A percentile compares a stretch with the other conserved stretches of the same genome.
Conservation (phyloP, 2,329 filamentous ascomycete species). For the Cladosporium sp. region DNA sequence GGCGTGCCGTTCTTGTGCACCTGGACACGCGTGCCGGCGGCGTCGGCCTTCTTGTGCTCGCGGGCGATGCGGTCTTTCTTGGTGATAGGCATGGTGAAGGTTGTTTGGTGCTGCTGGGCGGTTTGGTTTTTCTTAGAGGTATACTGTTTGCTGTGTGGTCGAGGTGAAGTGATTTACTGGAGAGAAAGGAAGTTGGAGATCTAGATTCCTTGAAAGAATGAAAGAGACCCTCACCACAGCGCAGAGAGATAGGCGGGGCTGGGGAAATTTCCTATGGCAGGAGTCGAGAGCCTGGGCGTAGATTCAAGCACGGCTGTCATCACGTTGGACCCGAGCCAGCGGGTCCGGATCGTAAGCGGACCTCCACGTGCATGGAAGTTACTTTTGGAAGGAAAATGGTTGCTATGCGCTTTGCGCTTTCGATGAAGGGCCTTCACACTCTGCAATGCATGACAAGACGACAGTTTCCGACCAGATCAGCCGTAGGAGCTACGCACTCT, state of each 20-base stretch:
- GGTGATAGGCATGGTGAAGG: conserved; percentile 39
- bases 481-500: too few species aligned
- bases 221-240: conserved; percentile 1
- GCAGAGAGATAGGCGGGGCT: too few species aligned
- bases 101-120: neutral
- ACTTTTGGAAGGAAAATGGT: too few species aligned
- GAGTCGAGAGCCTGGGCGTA: neutral
- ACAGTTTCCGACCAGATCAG: too few species aligned
- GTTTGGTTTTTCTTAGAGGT: neutral
- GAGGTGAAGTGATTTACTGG: neutral
- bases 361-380: too few species aligned
- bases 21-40: conserved; percentile 47
- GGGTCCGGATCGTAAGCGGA: too few species aligned
- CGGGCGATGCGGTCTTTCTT: conserved; percentile 48
- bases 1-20: conserved; percentile 52
- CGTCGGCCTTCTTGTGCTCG: conserved; percentile 52
- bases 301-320: too few species aligned
- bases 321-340: too few species aligned
- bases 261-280: neutral
- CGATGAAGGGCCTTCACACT: too few species aligned
- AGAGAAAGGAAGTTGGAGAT: neutral
- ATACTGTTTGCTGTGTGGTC: neutral
- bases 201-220: neutral
- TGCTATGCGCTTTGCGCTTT: too few species aligned
- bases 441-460: too few species aligned